Evolutionary conservation across 805 yeast species (phyloP).

Genomic region (Yamadazyma endophytica): DNA sequence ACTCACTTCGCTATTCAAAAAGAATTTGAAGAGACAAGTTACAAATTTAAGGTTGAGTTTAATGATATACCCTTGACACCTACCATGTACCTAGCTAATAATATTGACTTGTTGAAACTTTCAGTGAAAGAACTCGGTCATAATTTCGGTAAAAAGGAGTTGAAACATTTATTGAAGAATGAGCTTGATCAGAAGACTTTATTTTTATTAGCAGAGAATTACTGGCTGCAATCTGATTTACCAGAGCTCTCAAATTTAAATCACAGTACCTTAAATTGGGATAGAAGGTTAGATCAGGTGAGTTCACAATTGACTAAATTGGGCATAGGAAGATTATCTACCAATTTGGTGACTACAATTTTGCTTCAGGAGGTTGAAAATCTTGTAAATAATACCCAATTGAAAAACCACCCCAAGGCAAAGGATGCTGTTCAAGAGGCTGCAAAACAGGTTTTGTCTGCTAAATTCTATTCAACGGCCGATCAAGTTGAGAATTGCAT

Average conservation of each 20-base stretch:
- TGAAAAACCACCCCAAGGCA: conserved; percentile 84
- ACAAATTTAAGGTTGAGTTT: conserved; percentile 92
- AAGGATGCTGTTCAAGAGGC: conserved; percentile 79
- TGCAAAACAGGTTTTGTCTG: conserved; percentile 70
- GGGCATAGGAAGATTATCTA: conserved; percentile 90
- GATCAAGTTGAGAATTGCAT: conserved; percentile 98
- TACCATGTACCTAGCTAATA: conserved; percentile 88
- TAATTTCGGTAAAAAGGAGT: conserved; percentile 76
- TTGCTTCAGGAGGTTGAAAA: conserved; percentile 72
- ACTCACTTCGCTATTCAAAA: conserved; percentile 80
- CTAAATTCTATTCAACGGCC: conserved; percentile 84
- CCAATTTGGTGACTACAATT: conserved; percentile 77
- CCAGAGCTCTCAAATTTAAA: conserved; percentile 53
- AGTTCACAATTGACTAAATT: conserved; percentile 82
- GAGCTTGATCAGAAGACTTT: conserved; percentile 87
- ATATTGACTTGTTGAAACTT: conserved; percentile 80
- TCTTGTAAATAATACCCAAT: conserved; percentile 67
- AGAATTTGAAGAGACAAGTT: conserved; percentile 90
- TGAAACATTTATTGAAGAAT: conserved; percentile 71
- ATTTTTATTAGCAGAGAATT: conserved; percentile 81
- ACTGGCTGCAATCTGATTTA: conserved; percentile 77
- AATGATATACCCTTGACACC: conserved; percentile 94
- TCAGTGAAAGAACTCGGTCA: conserved; percentile 84
- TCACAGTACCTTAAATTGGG: conserved; percentile 56
- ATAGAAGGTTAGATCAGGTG: conserved; percentile 76